phyloP scores from a whole-genome alignment of 345 rosid genomes.

The Populus simonii region DNA sequence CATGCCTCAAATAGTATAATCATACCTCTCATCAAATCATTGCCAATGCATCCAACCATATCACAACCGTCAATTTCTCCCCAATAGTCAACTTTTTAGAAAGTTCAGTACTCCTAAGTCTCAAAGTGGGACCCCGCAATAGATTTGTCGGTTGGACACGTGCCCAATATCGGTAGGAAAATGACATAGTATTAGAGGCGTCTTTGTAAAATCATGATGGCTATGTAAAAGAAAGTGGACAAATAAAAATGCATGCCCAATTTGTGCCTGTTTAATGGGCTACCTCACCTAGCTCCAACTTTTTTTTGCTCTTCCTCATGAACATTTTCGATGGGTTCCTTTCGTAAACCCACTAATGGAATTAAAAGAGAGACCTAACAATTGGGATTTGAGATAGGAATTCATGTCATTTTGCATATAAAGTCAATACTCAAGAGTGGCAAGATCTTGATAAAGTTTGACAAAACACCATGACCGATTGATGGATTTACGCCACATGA shows the following conservation, averaged over 20 bases:
- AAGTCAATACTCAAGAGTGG: slow-evolving; percentile 17
- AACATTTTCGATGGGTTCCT: neutral
- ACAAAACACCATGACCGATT: slow-evolving; percentile 10
- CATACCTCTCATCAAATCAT: slow-evolving; percentile 28
- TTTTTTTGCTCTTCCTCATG: neutral
- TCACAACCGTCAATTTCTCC: slow-evolving; percentile 11
- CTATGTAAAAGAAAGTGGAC: neutral
- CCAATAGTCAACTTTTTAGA: slow-evolving; percentile 3
- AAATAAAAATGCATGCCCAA: neutral
- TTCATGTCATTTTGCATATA: slow-evolving; percentile 6
- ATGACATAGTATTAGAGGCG: slow-evolving; percentile 18
- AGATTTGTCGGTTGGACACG: slow-evolving; percentile 39
- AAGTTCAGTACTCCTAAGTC: neutral
- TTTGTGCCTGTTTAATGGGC: neutral
- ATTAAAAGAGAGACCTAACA: neutral
- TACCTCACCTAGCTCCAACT: neutral
- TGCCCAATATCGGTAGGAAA: slow-evolving; percentile 28
- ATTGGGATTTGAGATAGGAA: neutral
- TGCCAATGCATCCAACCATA: slow-evolving; percentile 15
- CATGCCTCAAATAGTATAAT: slow-evolving; percentile 30
- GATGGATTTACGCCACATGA: slow-evolving; percentile 30
- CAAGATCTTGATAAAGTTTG: slow-evolving; percentile 25
- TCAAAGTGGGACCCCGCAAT: slow-evolving; percentile 10
- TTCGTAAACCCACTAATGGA: neutral
- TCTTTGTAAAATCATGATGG: slow-evolving; percentile 1